Base-by-base conservation (phyloP, 306 rosid species). In the Hippophae tibetana region DNA sequence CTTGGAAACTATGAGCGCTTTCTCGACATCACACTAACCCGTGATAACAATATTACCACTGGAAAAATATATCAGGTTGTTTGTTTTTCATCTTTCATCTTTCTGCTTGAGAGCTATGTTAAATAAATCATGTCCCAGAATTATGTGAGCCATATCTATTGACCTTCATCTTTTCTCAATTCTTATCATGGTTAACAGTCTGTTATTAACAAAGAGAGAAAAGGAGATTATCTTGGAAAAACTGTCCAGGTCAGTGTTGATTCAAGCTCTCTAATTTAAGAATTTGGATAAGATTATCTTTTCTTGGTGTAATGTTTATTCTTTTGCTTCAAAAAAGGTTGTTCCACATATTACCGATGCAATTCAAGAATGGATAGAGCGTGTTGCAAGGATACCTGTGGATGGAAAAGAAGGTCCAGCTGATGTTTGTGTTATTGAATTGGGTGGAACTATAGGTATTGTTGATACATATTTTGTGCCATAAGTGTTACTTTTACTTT, bases 1-100 rank as follows among this genome's bases (percentile, higher is more conserved):
- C 94, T 88, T 12, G 96, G 96, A 65, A 88, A 88, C 72, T 88
- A 88, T 75, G 94, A 88, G 68, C 89, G 94, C 42, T 88, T 88
- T 76, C 67, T 85, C 56, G 96, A 85, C 68, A 60, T 79, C 61
- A 88, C 81, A 53, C 64, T 88, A 58, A 88, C 96, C 56, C 79
- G 86, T 5, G 96, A 88, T 74, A 88, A 88, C 72, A 88, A 88
- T 68, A 88, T 88, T 47, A 88, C 96, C 5, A 88, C 96, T 4
- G 96, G 96, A 55, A 88, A 88, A 79, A 88, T 88, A 63, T 88
- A 74, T 75, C 96, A 85, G 96, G 96, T 87, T 18, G 65, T 13
- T 62, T 62, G 41, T 60, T 43, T 7, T 6, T 62, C 23, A 23
- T 11, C 25, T 63, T 41, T 43, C 58, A 23, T 11, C 25, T 63